phyloP scores from a whole-genome alignment of 2,329 filamentous ascomycete genomes.

The Xylariaceae sp. region DNA sequence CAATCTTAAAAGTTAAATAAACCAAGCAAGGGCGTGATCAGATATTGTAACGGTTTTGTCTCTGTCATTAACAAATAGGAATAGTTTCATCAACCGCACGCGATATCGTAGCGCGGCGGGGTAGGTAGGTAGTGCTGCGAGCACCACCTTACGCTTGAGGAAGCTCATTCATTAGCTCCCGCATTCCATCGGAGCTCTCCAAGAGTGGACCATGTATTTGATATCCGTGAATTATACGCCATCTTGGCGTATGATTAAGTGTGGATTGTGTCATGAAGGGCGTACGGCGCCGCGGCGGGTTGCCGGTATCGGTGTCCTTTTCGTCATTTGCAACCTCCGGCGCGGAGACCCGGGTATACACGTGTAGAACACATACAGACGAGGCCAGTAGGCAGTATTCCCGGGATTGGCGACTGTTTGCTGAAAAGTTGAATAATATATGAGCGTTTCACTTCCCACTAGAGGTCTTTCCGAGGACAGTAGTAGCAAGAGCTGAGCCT shows the following conservation, averaged over 20 bases:
- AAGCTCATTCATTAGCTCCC: slow-evolving; percentile 14
- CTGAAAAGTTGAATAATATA: too few relatives aligned
- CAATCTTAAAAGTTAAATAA: background rate
- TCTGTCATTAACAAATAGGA: background rate
- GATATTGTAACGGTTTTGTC: background rate
- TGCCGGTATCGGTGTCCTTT: slow-evolving; percentile 25
- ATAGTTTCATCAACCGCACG: background rate
- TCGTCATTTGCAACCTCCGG: slow-evolving; percentile 7
- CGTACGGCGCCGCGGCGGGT: background rate
- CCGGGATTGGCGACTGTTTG: too few relatives aligned
- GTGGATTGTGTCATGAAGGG: slow-evolving; percentile 2
- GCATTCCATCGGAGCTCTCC: slow-evolving; percentile 12
- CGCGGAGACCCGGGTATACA: slow-evolving; percentile 11
- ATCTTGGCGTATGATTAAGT: slow-evolving; percentile 11
- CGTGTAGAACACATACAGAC: too few relatives aligned
- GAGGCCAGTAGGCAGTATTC: too few relatives aligned
- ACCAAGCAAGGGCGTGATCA: background rate
- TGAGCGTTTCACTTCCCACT: too few relatives aligned
- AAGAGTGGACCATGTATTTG: slow-evolving; percentile 3
- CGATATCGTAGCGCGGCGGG: slow-evolving; percentile 22
- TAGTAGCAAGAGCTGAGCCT: too few relatives aligned
- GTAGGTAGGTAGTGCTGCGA: slow-evolving; percentile 15
- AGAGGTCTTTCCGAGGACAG: too few relatives aligned
- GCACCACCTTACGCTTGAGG: slow-evolving; percentile 24
- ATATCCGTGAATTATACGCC: slow-evolving; percentile 22